Conservation (phyloP, 2,329 filamentous ascomycete species). For the Fusarium sp. region DNA sequence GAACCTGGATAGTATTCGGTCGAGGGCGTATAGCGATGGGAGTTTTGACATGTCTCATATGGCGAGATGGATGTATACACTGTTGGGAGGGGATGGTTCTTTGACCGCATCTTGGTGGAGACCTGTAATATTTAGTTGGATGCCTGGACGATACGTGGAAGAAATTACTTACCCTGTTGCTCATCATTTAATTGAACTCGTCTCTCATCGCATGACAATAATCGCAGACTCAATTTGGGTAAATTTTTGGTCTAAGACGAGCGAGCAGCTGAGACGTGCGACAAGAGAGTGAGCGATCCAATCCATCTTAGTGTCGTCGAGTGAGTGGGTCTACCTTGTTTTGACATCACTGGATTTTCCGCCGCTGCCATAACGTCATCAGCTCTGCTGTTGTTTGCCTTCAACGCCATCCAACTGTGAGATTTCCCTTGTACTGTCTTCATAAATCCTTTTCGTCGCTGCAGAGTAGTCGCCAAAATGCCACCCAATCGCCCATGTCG, state of each 20-base stretch:
- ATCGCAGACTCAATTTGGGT: too few relatives aligned
- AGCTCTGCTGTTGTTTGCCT: constrained; percentile 6
- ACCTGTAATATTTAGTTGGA: too few relatives aligned
- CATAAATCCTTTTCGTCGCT: not conserved
- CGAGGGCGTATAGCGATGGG: not conserved
- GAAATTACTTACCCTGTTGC: too few relatives aligned
- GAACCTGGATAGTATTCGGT: not conserved
- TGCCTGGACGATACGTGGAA: too few relatives aligned
- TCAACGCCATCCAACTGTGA: constrained; percentile 2
- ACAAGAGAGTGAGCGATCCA: too few relatives aligned
- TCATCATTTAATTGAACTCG: too few relatives aligned
- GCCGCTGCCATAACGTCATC: constrained; percentile 18
- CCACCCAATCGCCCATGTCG: constrained; percentile 18
- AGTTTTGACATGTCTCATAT: not conserved
- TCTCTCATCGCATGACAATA: too few relatives aligned
- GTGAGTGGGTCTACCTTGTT: too few relatives aligned
- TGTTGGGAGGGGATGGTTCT: not conserved
- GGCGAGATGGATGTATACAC: not conserved
- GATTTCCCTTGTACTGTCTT: constrained; percentile 27
- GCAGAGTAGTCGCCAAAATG: constrained; percentile 25
- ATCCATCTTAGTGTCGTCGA: too few relatives aligned
- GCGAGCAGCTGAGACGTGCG: too few relatives aligned
- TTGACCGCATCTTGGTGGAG: not conserved
- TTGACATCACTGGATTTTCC: constrained; percentile 15
- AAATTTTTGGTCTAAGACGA: too few relatives aligned